Evolutionary conservation across 139 green algal genomes (phyloP), one percentile per base, ranked within the genome.

Genomic region (Ettlia oleoabundans): DNA sequence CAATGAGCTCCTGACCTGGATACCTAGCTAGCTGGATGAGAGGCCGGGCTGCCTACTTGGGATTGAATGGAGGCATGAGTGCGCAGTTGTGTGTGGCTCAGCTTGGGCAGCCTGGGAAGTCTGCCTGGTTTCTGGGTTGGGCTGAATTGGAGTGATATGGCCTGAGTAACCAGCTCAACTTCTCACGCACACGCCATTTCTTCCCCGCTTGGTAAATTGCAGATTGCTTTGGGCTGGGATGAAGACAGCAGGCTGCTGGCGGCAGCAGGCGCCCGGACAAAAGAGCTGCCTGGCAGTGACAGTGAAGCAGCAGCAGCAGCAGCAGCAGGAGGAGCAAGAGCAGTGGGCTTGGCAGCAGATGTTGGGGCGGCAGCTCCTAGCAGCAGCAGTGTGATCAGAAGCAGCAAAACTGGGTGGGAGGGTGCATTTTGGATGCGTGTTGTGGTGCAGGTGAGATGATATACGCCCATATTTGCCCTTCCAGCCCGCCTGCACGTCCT

Each of bases 201-300:
- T 53, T 53, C 10, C 37, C 37, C 1, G 8, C 37, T 2, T 40
- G 10, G 9, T 32, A 33, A 3, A 13, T 24, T 13, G 33, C 64
- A 84, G 68, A n/a, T 84, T 13, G 58, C 79, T 28, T 30, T 84
- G 53, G 79, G 79, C 2, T 84, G 79, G 79, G 79, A 84, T 28
- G 74, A 80, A 28, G 37, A 40, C 3, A 42, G 37, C 74, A 37
- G 21, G 26, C 4, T 58, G 37, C 32, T n/a, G 28, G 55, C 37
- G 3, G 74, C 74, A 37, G 52, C 72, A 5, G 55, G 55, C 41
- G 43, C 19, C 40, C 15, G 32, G 18, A 5, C 10, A n/a, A 41
- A 77, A 5, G 28, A 63, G 42, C 73, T n/a, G 52, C 52, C 67
- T n/a, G 47, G 51, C 70, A 9, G 32, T 30, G 53, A 28, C 51